These are phyloP conservation scores for Boletus rubescentipes DNA, from an alignment of 768 basidiomycete species.

Conservation along the genomic window DNA sequence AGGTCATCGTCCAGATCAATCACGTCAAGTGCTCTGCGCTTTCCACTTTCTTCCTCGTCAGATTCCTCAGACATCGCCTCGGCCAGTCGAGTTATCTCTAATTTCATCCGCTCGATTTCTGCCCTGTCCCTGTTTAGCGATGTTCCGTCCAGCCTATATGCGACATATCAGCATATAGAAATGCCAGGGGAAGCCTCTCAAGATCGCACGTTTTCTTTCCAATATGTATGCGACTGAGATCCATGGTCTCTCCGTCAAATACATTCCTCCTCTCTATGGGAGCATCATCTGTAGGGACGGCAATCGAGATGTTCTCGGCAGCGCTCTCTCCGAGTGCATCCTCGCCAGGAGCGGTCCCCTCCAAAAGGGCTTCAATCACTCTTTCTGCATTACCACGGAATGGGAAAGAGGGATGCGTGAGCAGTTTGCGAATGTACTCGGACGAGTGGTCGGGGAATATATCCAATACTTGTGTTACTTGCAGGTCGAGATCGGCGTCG, in stretches of 20 bases:
- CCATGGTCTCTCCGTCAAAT: conserved; percentile 72
- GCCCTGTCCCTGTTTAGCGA: conserved; percentile 52
- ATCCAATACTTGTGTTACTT: conserved; percentile 70
- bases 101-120: conserved; percentile 75
- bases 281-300: conserved; percentile 2
- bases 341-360: conserved; percentile 59
- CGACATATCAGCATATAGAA: conserved; percentile 7
- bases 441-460: conserved; percentile 65
- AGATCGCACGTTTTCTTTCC: conserved; percentile 65
- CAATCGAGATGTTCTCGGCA: neutral
- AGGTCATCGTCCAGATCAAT: conserved; percentile 56
- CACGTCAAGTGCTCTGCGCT: conserved; percentile 19
- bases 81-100: conserved; percentile 74
- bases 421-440: conserved; percentile 56
- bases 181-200: neutral
- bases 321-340: conserved; percentile 26
- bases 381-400: conserved; percentile 59
- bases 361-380: conserved; percentile 71
- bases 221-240: conserved; percentile 53
- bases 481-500: conserved; percentile 51
- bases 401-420: conserved; percentile 45
- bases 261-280: conserved; percentile 61
- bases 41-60: conserved; percentile 55
- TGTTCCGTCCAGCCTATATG: conserved; percentile 44
- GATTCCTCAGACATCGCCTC: conserved; percentile 64